phyloP scores from a whole-genome alignment of 164 flowering plant genomes.

The Nelumbo lutea region DNA sequence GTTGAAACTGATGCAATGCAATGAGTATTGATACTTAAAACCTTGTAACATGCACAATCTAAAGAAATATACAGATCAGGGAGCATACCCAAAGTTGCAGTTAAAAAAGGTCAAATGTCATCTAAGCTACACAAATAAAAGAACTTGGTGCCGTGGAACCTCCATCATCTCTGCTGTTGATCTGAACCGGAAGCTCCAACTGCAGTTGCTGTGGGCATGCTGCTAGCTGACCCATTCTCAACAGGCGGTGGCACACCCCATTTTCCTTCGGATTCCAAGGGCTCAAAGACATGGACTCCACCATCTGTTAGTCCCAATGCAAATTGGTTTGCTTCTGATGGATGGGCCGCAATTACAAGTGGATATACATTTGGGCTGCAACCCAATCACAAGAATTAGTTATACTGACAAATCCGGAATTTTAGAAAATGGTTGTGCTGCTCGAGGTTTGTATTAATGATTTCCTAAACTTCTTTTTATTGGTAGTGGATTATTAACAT shows the following conservation, averaged over 20 bases:
- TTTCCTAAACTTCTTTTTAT: too few relatives aligned
- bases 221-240: conserved; percentile 24
- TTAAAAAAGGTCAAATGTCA: too few relatives aligned
- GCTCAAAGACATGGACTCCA: conserved; percentile 31
- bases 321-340: conserved; percentile 34
- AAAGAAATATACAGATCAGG: too few relatives aligned
- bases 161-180: conserved; percentile 51
- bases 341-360: conserved; percentile 42
- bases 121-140: conserved; percentile 5
- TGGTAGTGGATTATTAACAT: too few relatives aligned
- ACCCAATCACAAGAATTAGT: too few relatives aligned
- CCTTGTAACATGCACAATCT: too few relatives aligned
- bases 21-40: too few relatives aligned
- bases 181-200: conserved; percentile 51
- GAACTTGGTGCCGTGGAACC: conserved; percentile 14
- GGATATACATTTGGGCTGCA: conserved; percentile 22
- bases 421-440: too few relatives aligned
- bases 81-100: too few relatives aligned
- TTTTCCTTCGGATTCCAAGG: conserved; percentile 24
- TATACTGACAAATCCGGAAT: too few relatives aligned
- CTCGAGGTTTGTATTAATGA: too few relatives aligned
- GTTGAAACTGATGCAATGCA: too few relatives aligned
- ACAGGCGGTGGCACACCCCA: conserved; percentile 23
- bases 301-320: conserved; percentile 41
- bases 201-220: conserved; percentile 27